Base-by-base conservation (phyloP, 2,329 filamentous ascomycete species). In the Ceratocystiopsis minuta region DNA sequence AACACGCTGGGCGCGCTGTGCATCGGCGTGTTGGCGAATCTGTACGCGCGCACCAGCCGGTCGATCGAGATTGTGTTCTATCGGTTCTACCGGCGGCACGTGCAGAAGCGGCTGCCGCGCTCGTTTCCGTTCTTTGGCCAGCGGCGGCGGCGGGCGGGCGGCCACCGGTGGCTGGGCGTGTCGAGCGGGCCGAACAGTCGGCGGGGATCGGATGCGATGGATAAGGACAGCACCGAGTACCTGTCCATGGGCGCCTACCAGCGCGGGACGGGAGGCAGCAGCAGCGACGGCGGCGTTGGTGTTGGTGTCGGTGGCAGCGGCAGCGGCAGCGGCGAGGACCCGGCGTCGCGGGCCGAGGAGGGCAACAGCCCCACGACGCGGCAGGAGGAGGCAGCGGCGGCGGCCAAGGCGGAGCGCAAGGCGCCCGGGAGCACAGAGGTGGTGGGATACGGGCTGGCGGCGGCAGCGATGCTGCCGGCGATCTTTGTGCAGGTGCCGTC, bases 381-480 rank as follows among this genome's bases (percentile, higher is more conserved):
- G 24, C 32, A 36, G 14, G 36, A 42, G 33, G 36, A 37, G 13
- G 41, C 43, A 1, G 37, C 44, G 35, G 45, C 51, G 16, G 49
- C 48, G 39, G 50, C 36, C 47, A 54, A 41, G 33, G 41, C 44
- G n/a, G 40, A 44, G 34, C 46, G 42, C 17, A 49, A 50, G 41
- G 47, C 47, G 0, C 47, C 39, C 37, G 54, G 45, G 52, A 58
- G 47, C 57, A 66, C 7, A 59, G 64, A 51, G 34, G 46, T 51
- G 7, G 60, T 75, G 6, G 75, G 79, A 13, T 85, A 87, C 55
- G 81, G 80, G 2, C 71, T 93, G 3, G 86, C 86, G 0, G 85
- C 85, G 0, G 83, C 84, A 0, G 80, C 82, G 2, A 83, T 94
- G 67, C 62, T 94, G 11, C 86, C 86, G 0, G 86, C 80, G 6